A percentile compares a stretch with the other conserved stretches of the same genome.
phyloP scores from a whole-genome alignment of 2,329 filamentous ascomycete species.

The Alternaria triticimaculans region DNA sequence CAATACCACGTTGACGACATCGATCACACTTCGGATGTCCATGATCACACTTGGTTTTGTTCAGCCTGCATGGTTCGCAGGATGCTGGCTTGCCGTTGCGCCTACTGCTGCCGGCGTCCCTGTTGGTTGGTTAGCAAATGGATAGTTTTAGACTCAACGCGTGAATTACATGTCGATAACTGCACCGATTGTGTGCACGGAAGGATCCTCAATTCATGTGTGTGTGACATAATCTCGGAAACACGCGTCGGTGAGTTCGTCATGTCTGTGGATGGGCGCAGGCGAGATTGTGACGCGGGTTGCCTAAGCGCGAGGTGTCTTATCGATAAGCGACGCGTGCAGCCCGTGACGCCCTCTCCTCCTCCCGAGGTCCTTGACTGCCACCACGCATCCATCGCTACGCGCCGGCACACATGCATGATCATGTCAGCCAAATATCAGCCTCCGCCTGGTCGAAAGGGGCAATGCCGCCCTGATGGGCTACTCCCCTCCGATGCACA shows the following conservation, averaged over 20 bases:
- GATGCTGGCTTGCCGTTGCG: conserved; percentile 44
- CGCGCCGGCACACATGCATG: neutral
- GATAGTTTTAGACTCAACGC: neutral
- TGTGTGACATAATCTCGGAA: neutral
- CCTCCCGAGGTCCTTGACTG: neutral
- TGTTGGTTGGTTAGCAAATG: conserved; percentile 18
- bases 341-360: neutral
- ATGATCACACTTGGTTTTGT: conserved; percentile 46
- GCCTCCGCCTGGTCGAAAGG: neutral
- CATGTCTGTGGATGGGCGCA: neutral
- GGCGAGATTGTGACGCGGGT: neutral
- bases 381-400: neutral
- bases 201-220: neutral
- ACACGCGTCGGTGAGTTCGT: neutral
- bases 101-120: conserved; percentile 34
- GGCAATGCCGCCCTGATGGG: too few species aligned
- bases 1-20: conserved; percentile 42
- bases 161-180: conserved; percentile 2
- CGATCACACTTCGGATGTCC: conserved; percentile 40
- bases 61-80: conserved; percentile 43
- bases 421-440: neutral
- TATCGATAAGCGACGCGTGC: neutral
- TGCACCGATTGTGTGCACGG: neutral
- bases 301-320: neutral
- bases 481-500: neutral